Conservation (phyloP, 352 stramenopile genomes). For the Globisporangium spiculum region DNA sequence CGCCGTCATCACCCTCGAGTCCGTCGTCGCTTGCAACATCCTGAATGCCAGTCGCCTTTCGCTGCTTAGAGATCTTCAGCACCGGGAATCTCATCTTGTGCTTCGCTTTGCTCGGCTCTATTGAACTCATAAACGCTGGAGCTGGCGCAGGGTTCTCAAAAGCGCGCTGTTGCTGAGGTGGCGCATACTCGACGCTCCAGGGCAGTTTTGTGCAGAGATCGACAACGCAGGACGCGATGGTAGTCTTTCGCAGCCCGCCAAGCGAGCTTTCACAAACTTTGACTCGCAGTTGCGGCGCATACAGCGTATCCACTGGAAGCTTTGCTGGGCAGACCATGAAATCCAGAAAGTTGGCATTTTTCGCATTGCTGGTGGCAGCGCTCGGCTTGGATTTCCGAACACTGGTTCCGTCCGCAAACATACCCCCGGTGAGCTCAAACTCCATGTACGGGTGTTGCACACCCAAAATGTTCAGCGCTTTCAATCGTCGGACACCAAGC, state of each 20-base stretch:
- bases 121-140: not conserved
- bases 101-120: not conserved
- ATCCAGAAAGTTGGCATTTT: conserved; percentile 80
- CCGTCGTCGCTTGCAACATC: conserved; percentile 7
- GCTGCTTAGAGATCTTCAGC: conserved; percentile 10
- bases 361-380: conserved; percentile 31
- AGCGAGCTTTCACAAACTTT: conserved; percentile 55
- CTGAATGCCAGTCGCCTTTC: conserved; percentile 7
- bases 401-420: conserved; percentile 46
- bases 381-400: conserved; percentile 41
- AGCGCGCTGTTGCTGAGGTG: conserved; percentile 23
- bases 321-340: conserved; percentile 43
- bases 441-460: conserved; percentile 61
- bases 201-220: conserved; percentile 60
- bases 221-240: conserved; percentile 54
- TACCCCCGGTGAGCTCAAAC: conserved; percentile 59
- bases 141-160: conserved; percentile 46
- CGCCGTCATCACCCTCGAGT: conserved; percentile 7
- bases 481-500: conserved; percentile 64
- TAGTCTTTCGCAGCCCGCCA: conserved; percentile 50
- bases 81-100: conserved; percentile 1
- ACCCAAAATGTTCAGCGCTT: conserved; percentile 47
- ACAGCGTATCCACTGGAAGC: conserved; percentile 59
- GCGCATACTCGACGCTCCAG: conserved; percentile 59
- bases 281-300: conserved; percentile 58